Evolutionary conservation across 2,329 filamentous ascomycete species (phyloP).

Genomic region (Fusarium duplospermum): DNA sequence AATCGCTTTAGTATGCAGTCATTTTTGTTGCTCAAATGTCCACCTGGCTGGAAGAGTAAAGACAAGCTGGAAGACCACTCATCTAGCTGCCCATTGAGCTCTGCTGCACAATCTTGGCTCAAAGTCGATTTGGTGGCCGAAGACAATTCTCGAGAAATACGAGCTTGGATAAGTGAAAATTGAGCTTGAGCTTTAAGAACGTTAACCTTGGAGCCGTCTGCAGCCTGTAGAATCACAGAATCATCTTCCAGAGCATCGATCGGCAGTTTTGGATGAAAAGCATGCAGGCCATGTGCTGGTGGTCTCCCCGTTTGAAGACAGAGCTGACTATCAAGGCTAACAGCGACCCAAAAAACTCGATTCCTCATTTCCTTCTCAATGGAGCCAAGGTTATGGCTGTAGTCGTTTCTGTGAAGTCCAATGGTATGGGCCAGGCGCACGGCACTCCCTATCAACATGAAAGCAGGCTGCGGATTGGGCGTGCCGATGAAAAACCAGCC

Average conservation of each 20-base stretch:
- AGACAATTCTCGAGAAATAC: neutral
- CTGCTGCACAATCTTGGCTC: neutral
- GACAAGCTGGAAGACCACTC: neutral
- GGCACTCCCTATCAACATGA: neutral
- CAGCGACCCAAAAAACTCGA: neutral
- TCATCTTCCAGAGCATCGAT: neutral
- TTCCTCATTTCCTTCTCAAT: neutral
- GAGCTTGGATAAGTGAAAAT: neutral
- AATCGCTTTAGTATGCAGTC: neutral
- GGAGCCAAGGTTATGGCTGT: neutral
- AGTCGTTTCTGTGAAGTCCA: neutral
- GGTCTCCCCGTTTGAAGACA: neutral
- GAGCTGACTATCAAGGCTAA: neutral
- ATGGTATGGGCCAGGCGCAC: neutral
- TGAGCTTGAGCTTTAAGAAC: neutral
- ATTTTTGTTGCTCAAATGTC: neutral
- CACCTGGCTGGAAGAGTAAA: neutral
- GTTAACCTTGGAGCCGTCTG: neutral
- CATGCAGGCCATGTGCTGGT: neutral
- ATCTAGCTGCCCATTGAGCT: neutral
- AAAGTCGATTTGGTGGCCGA: neutral
- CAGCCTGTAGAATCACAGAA: neutral
- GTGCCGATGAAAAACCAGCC: constrained; percentile 2
- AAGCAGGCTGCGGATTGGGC: neutral
- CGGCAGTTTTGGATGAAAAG: neutral